A percentile compares a stretch with the other conserved stretches of the same genome.
Conservation (phyloP, 2,329 filamentous ascomycete genomes). For the Sphaerulina musiva region DNA sequence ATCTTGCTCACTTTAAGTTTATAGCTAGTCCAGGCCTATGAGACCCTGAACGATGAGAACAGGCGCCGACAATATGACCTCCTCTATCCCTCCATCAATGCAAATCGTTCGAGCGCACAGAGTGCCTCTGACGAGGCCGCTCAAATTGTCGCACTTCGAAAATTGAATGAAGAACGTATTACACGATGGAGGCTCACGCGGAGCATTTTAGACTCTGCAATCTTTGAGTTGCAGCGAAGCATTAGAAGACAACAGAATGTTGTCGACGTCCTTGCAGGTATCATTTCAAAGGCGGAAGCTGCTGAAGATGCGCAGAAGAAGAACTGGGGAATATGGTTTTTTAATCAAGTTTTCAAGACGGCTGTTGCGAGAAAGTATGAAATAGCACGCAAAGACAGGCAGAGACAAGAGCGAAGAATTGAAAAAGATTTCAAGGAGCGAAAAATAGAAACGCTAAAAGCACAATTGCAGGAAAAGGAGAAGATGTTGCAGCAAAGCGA, state of each 20-base stretch:
- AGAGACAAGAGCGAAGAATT: slow-evolving; percentile 30
- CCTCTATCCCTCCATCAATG: slow-evolving; percentile 28
- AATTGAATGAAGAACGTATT: slow-evolving; percentile 26
- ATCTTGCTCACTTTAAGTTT: neutral
- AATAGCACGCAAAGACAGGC: slow-evolving; percentile 31
- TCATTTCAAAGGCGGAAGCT: no score
- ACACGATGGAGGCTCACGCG: slow-evolving; percentile 28
- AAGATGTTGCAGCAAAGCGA: slow-evolving; percentile 8
- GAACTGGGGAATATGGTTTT: slow-evolving; percentile 30
- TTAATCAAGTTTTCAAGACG: slow-evolving; percentile 29
- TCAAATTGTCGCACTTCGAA: slow-evolving; percentile 28
- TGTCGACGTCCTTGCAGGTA: no score
- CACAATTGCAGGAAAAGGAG: slow-evolving; percentile 21
- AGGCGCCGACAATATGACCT: slow-evolving; percentile 33
- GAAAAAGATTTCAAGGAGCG: slow-evolving; percentile 34
- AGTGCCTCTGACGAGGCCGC: slow-evolving; percentile 16
- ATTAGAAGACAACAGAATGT: slow-evolving; percentile 6
- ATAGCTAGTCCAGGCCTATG: slow-evolving; percentile 34
- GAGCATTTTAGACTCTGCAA: slow-evolving; percentile 18
- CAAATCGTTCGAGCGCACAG: slow-evolving; percentile 4
- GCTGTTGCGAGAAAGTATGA: slow-evolving; percentile 31
- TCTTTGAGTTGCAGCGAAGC: slow-evolving; percentile 19
- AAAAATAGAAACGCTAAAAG: slow-evolving; percentile 14
- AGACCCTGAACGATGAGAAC: slow-evolving; percentile 33
- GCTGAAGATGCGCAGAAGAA: slow-evolving; percentile 29